phyloP scores from a whole-genome alignment of 352 stramenopile species.

The Peronosclerospora sorghi region DNA sequence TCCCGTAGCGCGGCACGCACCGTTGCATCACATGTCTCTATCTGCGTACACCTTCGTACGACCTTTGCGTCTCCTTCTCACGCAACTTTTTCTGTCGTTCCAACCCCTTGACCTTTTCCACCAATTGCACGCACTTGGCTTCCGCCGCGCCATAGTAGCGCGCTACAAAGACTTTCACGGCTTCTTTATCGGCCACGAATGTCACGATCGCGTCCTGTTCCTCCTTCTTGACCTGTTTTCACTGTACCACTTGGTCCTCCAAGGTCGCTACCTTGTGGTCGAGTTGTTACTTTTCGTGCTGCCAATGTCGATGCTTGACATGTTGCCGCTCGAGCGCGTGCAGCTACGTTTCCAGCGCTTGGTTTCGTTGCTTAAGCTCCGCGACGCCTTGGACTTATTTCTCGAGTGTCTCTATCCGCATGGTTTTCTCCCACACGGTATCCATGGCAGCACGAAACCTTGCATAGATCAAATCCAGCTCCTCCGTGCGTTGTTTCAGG shows the following conservation, averaged over 20 bases:
- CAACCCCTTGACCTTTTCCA: conserved; percentile 20
- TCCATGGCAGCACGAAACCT: conserved; percentile 30
- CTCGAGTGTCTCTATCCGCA: conserved; percentile 28
- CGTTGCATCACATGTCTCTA: conserved; percentile 20
- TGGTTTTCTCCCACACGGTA: conserved; percentile 23
- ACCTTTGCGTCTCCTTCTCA: too few species aligned
- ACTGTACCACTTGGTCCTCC: conserved; percentile 15
- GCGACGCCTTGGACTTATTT: conserved; percentile 10
- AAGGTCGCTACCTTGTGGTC: conserved; percentile 12
- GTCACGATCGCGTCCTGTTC: conserved; percentile 4
- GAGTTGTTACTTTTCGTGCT: conserved; percentile 5
- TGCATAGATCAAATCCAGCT: conserved; percentile 23
- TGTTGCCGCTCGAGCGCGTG: conserved; percentile 8
- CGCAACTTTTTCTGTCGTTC: conserved; percentile 13
- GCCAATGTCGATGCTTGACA: too few species aligned
- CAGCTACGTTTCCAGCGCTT: conserved; percentile 16
- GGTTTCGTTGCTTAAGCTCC: conserved; percentile 1
- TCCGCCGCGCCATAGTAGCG: conserved; percentile 37
- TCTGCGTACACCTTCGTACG: conserved; percentile 23
- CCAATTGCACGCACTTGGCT: conserved; percentile 31
- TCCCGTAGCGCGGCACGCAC: neutral
- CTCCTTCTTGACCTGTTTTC: conserved; percentile 4
- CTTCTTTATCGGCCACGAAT: conserved; percentile 32
- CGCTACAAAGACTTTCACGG: conserved; percentile 34
- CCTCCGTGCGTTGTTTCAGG: conserved; percentile 15